A percentile compares a stretch with the other conserved stretches of the same genome.
Conservation (phyloP, 164 flowering plant genomes). For the Magnolia officinalis region DNA sequence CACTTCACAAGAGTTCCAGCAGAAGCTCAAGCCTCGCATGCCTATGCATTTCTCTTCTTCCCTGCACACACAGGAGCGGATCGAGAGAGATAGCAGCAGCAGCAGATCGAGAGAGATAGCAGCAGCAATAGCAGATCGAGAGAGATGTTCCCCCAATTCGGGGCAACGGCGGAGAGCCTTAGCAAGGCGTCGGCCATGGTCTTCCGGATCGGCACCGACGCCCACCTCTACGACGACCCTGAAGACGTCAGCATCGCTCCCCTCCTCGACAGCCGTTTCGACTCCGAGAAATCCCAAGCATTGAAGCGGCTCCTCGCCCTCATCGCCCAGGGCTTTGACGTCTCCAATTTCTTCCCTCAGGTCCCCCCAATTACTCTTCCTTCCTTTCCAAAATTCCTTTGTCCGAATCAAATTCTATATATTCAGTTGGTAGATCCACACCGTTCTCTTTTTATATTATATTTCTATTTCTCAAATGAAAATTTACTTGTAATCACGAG, state of each 20-base stretch:
- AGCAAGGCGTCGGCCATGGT: slow-evolving; percentile 90
- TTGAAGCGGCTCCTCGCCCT: slow-evolving; percentile 95
- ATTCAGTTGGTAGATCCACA: not conserved
- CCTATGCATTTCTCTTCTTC: no score
- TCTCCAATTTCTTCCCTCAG: slow-evolving; percentile 98
- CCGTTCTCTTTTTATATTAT: no score
- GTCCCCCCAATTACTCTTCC: slow-evolving; percentile 26
- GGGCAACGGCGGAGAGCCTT: slow-evolving; percentile 79
- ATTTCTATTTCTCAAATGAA: not conserved
- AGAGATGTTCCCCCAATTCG: slow-evolving; percentile 81
- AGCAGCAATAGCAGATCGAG: not conserved
- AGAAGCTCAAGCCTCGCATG: no score
- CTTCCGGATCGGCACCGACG: slow-evolving; percentile 96
- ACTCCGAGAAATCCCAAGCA: slow-evolving; percentile 93
- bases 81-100: no score
- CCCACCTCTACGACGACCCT: slow-evolving; percentile 99
- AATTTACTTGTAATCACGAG: not conserved
- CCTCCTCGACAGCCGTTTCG: slow-evolving; percentile 85
- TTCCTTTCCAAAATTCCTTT: not conserved
- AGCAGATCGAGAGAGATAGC: not conserved
- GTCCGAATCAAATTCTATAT: not conserved
- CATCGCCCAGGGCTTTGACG: slow-evolving; percentile 95
- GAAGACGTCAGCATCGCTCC: slow-evolving; percentile 91
- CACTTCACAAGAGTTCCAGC: no score
- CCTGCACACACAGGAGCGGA: no score